A percentile compares a stretch with the other conserved stretches of the same genome.
phyloP scores from a whole-genome alignment of 2,329 filamentous ascomycete genomes.

The Raffaelea ambrosiae region DNA sequence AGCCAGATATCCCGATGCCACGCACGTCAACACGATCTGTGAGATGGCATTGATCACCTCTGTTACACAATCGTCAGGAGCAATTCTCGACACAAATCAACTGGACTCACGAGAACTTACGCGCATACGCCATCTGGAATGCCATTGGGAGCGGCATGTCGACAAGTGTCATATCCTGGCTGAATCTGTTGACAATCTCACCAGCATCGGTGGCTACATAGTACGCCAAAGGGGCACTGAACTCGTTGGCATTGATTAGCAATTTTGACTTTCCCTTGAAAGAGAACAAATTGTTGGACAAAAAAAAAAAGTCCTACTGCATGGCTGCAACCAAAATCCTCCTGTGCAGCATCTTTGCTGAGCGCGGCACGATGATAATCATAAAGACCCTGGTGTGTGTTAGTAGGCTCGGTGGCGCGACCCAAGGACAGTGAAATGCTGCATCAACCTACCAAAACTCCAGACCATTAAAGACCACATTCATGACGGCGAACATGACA shows the following conservation, averaged over 20 bases:
- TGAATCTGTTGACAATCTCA: slow-evolving; percentile 18
- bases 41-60: slow-evolving; percentile 21
- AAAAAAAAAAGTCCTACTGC: slow-evolving; percentile 11
- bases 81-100: not conserved
- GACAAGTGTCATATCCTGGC: not conserved
- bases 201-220: slow-evolving; percentile 24
- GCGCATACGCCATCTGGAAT: slow-evolving; percentile 7
- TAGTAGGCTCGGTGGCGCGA: not conserved
- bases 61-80: not conserved
- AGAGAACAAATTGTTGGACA: too few species aligned
- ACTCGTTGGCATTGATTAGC: not conserved
- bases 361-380: slow-evolving; percentile 21
- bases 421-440: too few species aligned
- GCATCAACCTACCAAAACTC: slow-evolving; percentile 3
- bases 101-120: not conserved
- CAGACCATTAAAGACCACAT: slow-evolving; percentile 2
- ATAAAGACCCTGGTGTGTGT: slow-evolving; percentile 19
- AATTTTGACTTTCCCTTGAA: too few species aligned
- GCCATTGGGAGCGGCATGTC: not conserved
- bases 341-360: slow-evolving; percentile 19
- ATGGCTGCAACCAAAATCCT: slow-evolving; percentile 16
- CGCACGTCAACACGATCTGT: slow-evolving; percentile 35
- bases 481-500: slow-evolving; percentile 16
- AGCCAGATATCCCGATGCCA: slow-evolving; percentile 32
- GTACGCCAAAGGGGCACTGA: slow-evolving; percentile 22